Evolutionary conservation across 352 stramenopile genomes (phyloP).

Genomic region (Globisporangium recalcitrans): DNA sequence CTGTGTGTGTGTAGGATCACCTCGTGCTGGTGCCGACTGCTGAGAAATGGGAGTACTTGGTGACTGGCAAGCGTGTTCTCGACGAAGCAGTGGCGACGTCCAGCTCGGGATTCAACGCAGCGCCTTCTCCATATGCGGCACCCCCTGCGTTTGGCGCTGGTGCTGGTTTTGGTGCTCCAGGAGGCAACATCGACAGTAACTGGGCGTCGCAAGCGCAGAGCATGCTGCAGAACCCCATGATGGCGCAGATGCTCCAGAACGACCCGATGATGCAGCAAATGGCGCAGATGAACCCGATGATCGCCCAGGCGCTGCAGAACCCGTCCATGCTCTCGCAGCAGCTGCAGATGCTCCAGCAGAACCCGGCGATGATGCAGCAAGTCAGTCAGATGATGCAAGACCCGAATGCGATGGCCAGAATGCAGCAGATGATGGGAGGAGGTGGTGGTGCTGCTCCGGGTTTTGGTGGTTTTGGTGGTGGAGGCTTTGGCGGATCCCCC

Average conservation of each 20-base stretch:
- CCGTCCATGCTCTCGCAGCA: slow-evolving; percentile 64
- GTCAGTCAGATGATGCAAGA: slow-evolving; percentile 79
- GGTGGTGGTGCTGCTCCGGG: slow-evolving; percentile 13
- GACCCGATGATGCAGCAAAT: slow-evolving; percentile 81
- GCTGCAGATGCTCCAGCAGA: slow-evolving; percentile 65
- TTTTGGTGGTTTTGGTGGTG: slow-evolving; percentile 20
- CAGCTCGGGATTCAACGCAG: slow-evolving; percentile 11
- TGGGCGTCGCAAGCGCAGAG: slow-evolving; percentile 53
- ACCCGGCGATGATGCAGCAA: slow-evolving; percentile 79
- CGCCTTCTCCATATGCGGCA: slow-evolving; percentile 10
- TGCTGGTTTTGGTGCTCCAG: not conserved
- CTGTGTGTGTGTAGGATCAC: slow-evolving; percentile 29
- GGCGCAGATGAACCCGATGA: slow-evolving; percentile 71
- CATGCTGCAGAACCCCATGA: slow-evolving; percentile 75
- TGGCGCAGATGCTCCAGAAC: slow-evolving; percentile 58
- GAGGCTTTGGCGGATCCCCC: slow-evolving; percentile 20
- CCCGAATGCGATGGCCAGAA: slow-evolving; percentile 57
- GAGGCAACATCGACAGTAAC: slow-evolving; percentile 17
- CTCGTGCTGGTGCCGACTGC: slow-evolving; percentile 67
- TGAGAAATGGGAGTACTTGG: slow-evolving; percentile 70
- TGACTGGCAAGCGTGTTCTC: slow-evolving; percentile 59
- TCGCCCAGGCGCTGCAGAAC: slow-evolving; percentile 72
- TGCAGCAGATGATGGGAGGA: slow-evolving; percentile 62
- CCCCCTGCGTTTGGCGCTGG: not conserved
- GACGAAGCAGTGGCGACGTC: slow-evolving; percentile 29